Evolutionary conservation across 805 yeast genomes (phyloP).

Genomic region (Jamesozyma spencerorum): DNA sequence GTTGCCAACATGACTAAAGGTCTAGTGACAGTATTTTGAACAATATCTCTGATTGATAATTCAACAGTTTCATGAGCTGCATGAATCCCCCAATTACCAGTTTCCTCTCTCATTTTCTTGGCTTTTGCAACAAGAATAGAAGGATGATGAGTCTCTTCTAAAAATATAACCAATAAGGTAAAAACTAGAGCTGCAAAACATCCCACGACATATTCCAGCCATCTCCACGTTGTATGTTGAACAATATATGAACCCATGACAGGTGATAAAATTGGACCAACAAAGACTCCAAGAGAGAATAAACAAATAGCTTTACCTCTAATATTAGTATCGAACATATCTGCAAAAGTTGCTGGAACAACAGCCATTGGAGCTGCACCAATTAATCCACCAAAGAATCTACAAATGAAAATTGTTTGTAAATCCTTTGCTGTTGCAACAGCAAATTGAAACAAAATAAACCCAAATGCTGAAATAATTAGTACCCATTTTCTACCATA

Average conservation of each 20-base stretch:
- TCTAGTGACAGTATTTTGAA: constrained; percentile 52
- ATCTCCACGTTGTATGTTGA: constrained; percentile 71
- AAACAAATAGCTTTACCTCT: constrained; percentile 75
- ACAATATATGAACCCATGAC: constrained; percentile 63
- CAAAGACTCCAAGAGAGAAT: constrained; percentile 64
- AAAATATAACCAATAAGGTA: constrained; percentile 33
- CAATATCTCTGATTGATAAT: constrained; percentile 49
- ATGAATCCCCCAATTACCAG: constrained; percentile 77
- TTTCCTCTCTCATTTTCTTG: constrained; percentile 46
- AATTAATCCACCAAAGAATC: constrained; percentile 71
- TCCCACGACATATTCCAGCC: constrained; percentile 68
- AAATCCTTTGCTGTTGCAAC: constrained; percentile 67
- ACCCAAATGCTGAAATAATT: constrained; percentile 46
- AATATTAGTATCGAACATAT: constrained; percentile 52
- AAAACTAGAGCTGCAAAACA: constrained; percentile 40
- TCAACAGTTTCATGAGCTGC: constrained; percentile 66
- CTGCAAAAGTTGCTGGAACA: constrained; percentile 82
- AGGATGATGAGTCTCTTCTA: constrained; percentile 67
- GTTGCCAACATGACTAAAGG: constrained; percentile 58
- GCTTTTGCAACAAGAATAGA: constrained; percentile 57
- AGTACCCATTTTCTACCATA: constrained; percentile 62
- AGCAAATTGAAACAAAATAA: constrained; percentile 58
- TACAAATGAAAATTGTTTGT: constrained; percentile 66
- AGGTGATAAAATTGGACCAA: constrained; percentile 81
- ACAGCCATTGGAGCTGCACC: constrained; percentile 84